phyloP scores from a whole-genome alignment of 805 yeast genomes.

The Hemisphaericaspora nanyangensis region DNA sequence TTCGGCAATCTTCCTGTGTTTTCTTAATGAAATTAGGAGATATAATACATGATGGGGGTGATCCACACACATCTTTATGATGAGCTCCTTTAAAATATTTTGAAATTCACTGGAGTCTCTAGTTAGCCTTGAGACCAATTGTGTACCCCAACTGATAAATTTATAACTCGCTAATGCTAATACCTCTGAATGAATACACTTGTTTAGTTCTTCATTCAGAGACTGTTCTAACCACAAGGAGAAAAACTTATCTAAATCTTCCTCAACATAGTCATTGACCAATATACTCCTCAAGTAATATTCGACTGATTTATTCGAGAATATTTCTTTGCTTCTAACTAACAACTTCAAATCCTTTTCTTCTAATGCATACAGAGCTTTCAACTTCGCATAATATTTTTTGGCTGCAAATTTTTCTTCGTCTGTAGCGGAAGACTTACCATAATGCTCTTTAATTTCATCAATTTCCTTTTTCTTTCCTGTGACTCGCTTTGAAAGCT shows the following conservation, averaged over 20 bases:
- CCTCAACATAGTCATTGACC: slow-evolving; percentile 39
- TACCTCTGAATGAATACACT: slow-evolving; percentile 34
- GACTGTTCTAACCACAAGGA: slow-evolving; percentile 77
- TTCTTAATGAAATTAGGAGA: slow-evolving; percentile 53
- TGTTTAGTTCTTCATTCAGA: slow-evolving; percentile 40
- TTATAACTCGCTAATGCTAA: slow-evolving; percentile 51
- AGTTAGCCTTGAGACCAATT: slow-evolving; percentile 67
- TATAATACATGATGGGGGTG: slow-evolving; percentile 78
- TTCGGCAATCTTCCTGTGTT: slow-evolving; percentile 34
- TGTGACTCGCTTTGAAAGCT: slow-evolving; percentile 35
- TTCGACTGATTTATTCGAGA: slow-evolving; percentile 51
- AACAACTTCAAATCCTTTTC: slow-evolving; percentile 40
- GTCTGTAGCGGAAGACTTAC: slow-evolving; percentile 35
- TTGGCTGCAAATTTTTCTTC: slow-evolving; percentile 52
- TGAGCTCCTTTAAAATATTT: slow-evolving; percentile 41
- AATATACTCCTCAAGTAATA: slow-evolving; percentile 58
- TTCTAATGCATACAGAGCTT: slow-evolving; percentile 49
- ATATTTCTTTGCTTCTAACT: slow-evolving; percentile 32
- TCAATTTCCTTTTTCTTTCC: slow-evolving; percentile 45
- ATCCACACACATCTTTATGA: slow-evolving; percentile 43
- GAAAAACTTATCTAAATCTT: slow-evolving; percentile 69
- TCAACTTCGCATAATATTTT: slow-evolving; percentile 47
- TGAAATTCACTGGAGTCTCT: slow-evolving; percentile 54
- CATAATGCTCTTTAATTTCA: slow-evolving; percentile 44
- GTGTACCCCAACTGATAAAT: slow-evolving; percentile 79